Evolutionary conservation across 495 filamentous ascomycete species (phyloP), one percentile per base, ranked within the genome.

Genomic region (Penicillium tannophilum): DNA sequence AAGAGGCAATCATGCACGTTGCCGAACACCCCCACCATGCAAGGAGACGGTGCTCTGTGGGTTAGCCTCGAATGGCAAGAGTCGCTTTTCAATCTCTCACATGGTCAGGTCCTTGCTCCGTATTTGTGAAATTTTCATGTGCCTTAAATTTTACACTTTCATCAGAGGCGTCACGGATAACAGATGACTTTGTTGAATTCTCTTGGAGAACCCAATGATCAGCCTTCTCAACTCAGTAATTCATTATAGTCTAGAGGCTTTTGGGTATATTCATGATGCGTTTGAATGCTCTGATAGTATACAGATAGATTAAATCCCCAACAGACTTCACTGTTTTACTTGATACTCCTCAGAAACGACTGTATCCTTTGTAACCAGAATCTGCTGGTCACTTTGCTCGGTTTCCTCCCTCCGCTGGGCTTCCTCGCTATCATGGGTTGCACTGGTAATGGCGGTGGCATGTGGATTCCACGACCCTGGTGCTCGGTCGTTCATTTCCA

Each of bases 291-390:
- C 33, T 23, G 20, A 36, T 14, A 10, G 6, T 36, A 14, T 36
- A 36, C 12, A 36, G 12, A 12, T 36, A 3, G 9, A 36, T 36
- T 36, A 0, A 28, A 28, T 7, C 28, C 12, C 33, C 20, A 23
- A 23, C 20, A 23, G 12, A 10, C 4, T 6, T 24, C 23, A 14
- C 23, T 14, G 33, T 35, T 14, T 52, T 3, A n/a, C 31, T 23
- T 39, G 19, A 41, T 16, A 39, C 16, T 20, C 23, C 30, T 59
- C 48, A 35, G 56, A 59, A 2, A 53, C 35, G 3, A 59, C 28
- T 4, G 56, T 59, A 11, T 59, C 33, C 9, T 41, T 59, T 26
- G 56, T 59, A 5, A 59, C 56, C 48, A 59, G 0, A 6, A 59
- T 59, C 9, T 59, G 56, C 23, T 54, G 20, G 10, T 43, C 24